phyloP scores from a whole-genome alignment of 164 flowering plant species.

The Nymphaea thermarum region DNA sequence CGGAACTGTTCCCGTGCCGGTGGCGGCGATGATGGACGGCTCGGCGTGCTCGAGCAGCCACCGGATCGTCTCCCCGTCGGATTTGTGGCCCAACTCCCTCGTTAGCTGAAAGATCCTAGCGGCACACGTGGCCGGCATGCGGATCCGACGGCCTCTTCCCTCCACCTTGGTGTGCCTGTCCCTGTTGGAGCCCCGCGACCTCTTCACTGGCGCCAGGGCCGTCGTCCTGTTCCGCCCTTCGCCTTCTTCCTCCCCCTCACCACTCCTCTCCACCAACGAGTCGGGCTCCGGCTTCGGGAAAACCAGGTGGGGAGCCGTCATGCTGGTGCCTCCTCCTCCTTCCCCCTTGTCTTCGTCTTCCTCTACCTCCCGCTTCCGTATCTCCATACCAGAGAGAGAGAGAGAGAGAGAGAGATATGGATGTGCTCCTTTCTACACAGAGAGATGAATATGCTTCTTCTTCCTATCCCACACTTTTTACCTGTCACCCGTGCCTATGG shows the following conservation, averaged over 20 bases:
- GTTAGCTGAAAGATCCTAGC: slow-evolving; percentile 69
- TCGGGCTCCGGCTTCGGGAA: background rate
- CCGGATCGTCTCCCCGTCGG: slow-evolving; percentile 68
- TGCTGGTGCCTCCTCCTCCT: background rate
- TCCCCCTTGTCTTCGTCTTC: background rate
- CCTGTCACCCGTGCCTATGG: background rate
- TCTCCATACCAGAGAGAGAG: background rate
- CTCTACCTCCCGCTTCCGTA: background rate
- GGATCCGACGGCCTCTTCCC: slow-evolving; percentile 64
- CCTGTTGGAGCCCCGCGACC: slow-evolving; percentile 35
- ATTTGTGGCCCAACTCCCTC: slow-evolving; percentile 59
- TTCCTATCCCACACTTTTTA: background rate
- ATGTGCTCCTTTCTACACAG: background rate
- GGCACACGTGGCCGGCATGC: slow-evolving; percentile 71
- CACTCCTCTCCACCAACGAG: background rate
- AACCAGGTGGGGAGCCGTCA: background rate
- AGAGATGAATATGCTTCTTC: background rate
- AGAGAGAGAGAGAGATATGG: background rate
- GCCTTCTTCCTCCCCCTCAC: slow-evolving; percentile 3
- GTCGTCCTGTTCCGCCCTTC: background rate
- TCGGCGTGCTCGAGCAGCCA: slow-evolving; percentile 81
- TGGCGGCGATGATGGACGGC: slow-evolving; percentile 66
- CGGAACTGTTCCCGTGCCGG: slow-evolving; percentile 81
- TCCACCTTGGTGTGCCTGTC: slow-evolving; percentile 71
- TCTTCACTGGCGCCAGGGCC: background rate